phyloP scores from a whole-genome alignment of 768 basidiomycete species.

The Tubosaeta brunneosetosa region DNA sequence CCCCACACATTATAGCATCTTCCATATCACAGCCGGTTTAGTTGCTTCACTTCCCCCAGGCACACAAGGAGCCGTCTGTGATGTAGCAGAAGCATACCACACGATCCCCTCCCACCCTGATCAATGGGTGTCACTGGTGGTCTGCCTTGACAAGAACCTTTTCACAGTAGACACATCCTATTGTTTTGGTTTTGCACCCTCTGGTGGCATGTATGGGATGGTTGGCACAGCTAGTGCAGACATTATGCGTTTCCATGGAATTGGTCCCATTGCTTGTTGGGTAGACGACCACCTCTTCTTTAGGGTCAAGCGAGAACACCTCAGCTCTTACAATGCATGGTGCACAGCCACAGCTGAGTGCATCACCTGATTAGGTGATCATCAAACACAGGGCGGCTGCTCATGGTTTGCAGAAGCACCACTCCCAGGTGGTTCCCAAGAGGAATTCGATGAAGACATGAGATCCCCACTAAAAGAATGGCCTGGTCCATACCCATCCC shows the following conservation, averaged over 20 bases:
- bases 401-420: neutral
- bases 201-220: constrained; percentile 23
- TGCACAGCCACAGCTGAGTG: no score
- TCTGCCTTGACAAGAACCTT: constrained; percentile 8
- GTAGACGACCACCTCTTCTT: constrained; percentile 34
- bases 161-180: constrained; percentile 25
- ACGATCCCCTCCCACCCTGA: constrained; percentile 27
- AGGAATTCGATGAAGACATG: constrained; percentile 1
- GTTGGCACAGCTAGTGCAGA: constrained; percentile 19
- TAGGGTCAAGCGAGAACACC: neutral
- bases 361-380: neutral
- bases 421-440: neutral
- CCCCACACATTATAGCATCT: neutral
- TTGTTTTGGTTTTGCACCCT: constrained; percentile 21
- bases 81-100: neutral
- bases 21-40: neutral
- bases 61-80: neutral
- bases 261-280: constrained; percentile 24
- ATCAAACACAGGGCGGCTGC: neutral
- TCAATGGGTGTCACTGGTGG: constrained; percentile 35
- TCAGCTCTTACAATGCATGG: accelerated
- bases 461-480: neutral
- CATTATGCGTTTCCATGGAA: constrained; percentile 5
- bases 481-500: neutral
- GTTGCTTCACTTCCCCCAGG: neutral